Conservation (phyloP, 2,329 filamentous ascomycete genomes). For the Stenocarpella maydis region DNA sequence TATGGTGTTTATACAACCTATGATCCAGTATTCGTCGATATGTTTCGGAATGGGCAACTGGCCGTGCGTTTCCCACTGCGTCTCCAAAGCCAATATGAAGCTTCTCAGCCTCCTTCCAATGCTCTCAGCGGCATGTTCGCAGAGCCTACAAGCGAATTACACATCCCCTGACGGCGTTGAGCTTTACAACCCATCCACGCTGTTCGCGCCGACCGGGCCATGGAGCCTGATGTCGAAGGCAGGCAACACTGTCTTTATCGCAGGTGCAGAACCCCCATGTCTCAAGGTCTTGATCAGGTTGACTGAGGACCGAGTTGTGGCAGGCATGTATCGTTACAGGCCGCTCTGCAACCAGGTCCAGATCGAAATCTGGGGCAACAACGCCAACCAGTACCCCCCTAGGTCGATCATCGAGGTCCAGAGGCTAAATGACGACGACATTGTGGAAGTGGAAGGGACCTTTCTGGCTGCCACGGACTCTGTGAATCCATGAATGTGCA, state of each 20-base stretch:
- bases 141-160: not conserved
- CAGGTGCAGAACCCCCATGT: not conserved
- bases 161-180: not conserved
- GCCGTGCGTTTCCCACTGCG: too few species aligned
- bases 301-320: not conserved
- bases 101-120: too few species aligned
- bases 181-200: constrained; percentile 4
- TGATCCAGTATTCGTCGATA: too few species aligned
- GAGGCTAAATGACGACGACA: not conserved
- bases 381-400: not conserved
- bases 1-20: too few species aligned
- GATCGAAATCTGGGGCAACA: not conserved
- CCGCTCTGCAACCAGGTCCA: constrained; percentile 1
- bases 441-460: not conserved
- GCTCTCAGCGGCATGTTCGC: too few species aligned
- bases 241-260: not conserved
- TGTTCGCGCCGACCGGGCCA: not conserved
- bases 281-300: too few species aligned
- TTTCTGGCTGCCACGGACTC: not conserved
- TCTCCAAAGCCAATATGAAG: too few species aligned
- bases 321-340: constrained; percentile 1
- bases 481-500: too few species aligned
- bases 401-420: not conserved
- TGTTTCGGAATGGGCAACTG: too few species aligned
- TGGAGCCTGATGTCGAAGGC: constrained; percentile 7